These are phyloP conservation scores for Tetraselmis striata DNA, from an alignment of 139 green algal species.

Conservation along the genomic window DNA sequence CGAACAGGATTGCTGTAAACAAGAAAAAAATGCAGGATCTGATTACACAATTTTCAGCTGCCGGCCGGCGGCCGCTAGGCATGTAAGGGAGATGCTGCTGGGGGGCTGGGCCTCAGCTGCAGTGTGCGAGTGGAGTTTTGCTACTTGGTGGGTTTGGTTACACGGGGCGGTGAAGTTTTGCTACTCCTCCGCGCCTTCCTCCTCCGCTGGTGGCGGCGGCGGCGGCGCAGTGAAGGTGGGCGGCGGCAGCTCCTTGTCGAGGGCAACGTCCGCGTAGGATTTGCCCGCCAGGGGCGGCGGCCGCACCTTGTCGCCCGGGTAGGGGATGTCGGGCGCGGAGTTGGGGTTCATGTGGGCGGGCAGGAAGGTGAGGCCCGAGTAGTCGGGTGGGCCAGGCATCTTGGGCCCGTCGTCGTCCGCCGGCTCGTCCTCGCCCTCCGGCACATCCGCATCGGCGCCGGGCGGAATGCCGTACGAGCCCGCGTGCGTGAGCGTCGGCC, in stretches of 20 bases:
- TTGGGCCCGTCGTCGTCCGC: neutral
- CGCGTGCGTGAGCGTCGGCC: conserved; percentile 37
- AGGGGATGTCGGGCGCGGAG: conserved; percentile 1
- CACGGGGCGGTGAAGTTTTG: too few species aligned
- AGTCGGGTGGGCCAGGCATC: conserved; percentile 47
- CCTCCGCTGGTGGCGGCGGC: neutral
- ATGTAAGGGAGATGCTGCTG: too few species aligned
- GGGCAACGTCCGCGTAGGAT: neutral
- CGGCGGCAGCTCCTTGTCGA: neutral
- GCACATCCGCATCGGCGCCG: conserved; percentile 12
- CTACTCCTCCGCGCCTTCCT: neutral
- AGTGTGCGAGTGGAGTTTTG: too few species aligned
- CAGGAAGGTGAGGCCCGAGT: conserved; percentile 43
- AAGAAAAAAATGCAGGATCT: too few species aligned
- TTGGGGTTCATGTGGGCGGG: neutral
- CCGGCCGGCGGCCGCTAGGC: too few species aligned
- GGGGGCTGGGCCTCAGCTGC: too few species aligned
- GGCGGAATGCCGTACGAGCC: conserved; percentile 44
- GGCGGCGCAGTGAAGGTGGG: neutral
- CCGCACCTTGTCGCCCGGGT: neutral
- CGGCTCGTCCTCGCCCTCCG: conserved; percentile 8
- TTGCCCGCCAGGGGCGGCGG: neutral
- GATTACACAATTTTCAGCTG: too few species aligned
- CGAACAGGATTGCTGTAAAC: too few species aligned
- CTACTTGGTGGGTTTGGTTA: too few species aligned